These are phyloP conservation scores for Starmerella geochares DNA, from an alignment of 805 yeast species.

Conservation along the genomic window DNA sequence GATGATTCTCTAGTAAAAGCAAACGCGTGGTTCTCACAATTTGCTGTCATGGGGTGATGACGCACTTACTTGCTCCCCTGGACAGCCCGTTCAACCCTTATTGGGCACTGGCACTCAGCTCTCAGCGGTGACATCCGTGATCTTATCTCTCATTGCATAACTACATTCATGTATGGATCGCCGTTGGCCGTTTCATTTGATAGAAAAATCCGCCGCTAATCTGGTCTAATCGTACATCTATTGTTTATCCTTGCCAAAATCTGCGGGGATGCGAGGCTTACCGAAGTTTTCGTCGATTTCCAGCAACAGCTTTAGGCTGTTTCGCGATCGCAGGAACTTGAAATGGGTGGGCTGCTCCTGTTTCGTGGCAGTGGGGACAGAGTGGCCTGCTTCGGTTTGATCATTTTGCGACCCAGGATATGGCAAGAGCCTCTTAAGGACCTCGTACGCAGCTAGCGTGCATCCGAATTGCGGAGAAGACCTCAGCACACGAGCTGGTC, in stretches of 20 bases:
- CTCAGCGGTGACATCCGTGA: too few species aligned
- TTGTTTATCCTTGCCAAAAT: neutral
- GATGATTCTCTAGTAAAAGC: too few species aligned
- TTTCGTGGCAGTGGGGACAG: constrained; percentile 32
- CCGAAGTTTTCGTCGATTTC: constrained; percentile 41
- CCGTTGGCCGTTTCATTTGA: too few species aligned
- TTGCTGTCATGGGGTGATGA: too few species aligned
- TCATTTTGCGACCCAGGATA: constrained; percentile 37
- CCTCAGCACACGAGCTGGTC: constrained; percentile 85
- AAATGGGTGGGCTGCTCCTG: constrained; percentile 28
- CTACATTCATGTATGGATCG: too few species aligned
- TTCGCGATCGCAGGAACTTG: constrained; percentile 35
- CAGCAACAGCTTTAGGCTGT: constrained; percentile 36
- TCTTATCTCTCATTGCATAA: too few species aligned
- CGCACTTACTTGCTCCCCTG: too few species aligned
- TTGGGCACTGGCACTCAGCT: too few species aligned
- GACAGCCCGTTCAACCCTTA: too few species aligned
- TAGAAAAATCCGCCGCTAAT: too few species aligned
- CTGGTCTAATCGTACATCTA: constrained; percentile 1
- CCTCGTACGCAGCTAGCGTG: constrained; percentile 93
- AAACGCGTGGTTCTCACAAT: too few species aligned
- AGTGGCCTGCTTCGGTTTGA: constrained; percentile 37
- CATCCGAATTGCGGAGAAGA: constrained; percentile 98
- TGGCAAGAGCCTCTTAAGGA: constrained; percentile 72
- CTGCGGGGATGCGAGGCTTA: constrained; percentile 15